phyloP scores from a whole-genome alignment of 192 early-diverging fungal species.

The Coemansia sp. region DNA sequence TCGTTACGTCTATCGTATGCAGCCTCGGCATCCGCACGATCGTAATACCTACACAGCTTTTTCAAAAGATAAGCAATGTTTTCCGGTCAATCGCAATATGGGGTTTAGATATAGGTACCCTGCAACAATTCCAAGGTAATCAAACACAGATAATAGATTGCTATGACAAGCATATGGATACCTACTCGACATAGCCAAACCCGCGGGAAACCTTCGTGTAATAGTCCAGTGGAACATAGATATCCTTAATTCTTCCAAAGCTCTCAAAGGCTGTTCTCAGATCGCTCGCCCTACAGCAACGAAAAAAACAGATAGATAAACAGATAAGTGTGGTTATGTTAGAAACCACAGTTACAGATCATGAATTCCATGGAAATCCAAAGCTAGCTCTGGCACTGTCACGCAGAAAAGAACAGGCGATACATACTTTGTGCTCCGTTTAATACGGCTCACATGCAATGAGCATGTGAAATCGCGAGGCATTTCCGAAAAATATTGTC shows the following conservation, averaged over 20 bases:
- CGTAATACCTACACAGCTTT: constrained; percentile 33
- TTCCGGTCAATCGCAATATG: not conserved
- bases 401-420: not conserved
- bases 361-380: not conserved
- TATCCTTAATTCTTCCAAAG: constrained; percentile 51
- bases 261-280: constrained; percentile 38
- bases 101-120: not conserved
- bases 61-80: not conserved
- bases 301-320: not conserved
- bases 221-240: constrained; percentile 51
- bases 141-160: not conserved
- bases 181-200: constrained; percentile 57
- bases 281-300: constrained; percentile 32
- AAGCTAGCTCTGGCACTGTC: not conserved
- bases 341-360: not conserved
- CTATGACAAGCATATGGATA: not conserved
- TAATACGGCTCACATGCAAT: constrained; percentile 52
- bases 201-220: constrained; percentile 54
- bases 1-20: constrained; percentile 48
- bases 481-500: constrained; percentile 21
- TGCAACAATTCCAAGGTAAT: not conserved
- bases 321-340: not conserved
- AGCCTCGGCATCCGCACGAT: constrained; percentile 52
- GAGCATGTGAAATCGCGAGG: constrained; percentile 54
- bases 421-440: constrained; percentile 45